A percentile compares a stretch with the other conserved stretches of the same genome.
phyloP scores from a whole-genome alignment of 352 stramenopile species.

The Phytophthora tubulina region DNA sequence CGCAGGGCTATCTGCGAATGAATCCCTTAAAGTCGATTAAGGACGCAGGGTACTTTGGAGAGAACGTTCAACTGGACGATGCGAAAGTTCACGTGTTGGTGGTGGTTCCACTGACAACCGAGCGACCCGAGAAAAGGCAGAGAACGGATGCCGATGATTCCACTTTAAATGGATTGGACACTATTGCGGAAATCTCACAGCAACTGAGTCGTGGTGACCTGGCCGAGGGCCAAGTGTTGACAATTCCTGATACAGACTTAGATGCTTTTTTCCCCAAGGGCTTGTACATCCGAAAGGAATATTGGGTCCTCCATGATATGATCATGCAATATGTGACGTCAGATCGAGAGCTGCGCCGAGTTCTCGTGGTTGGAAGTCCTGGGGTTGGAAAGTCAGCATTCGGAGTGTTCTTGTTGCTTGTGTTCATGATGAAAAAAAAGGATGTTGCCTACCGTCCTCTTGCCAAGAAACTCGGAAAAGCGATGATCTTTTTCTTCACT shows the following conservation, averaged over 20 bases:
- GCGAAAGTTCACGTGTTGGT: background rate
- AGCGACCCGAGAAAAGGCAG: background rate
- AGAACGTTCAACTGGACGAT: background rate
- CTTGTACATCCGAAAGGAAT: constrained; percentile 37
- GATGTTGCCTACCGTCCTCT: constrained; percentile 31
- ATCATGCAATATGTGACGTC: constrained; percentile 2
- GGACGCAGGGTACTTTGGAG: background rate
- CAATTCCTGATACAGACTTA: background rate
- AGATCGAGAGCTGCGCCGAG: background rate
- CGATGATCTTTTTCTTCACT: background rate
- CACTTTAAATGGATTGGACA: background rate
- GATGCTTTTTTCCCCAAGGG: background rate
- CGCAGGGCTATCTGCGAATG: background rate
- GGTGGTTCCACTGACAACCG: background rate
- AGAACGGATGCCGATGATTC: background rate
- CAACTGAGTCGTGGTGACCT: background rate
- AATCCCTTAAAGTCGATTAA: background rate
- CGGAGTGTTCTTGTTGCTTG: constrained; percentile 30
- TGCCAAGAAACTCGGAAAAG: background rate
- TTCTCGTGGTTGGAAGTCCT: constrained; percentile 33
- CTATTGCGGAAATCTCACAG: background rate
- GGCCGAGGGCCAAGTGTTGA: background rate
- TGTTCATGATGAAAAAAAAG: constrained; percentile 31
- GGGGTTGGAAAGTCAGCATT: constrained; percentile 35
- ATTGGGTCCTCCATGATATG: constrained; percentile 29